A percentile compares a stretch with the other conserved stretches of the same genome.
phyloP scores from a whole-genome alignment of 2,329 filamentous ascomycete genomes.

The Diatrype stigma region DNA sequence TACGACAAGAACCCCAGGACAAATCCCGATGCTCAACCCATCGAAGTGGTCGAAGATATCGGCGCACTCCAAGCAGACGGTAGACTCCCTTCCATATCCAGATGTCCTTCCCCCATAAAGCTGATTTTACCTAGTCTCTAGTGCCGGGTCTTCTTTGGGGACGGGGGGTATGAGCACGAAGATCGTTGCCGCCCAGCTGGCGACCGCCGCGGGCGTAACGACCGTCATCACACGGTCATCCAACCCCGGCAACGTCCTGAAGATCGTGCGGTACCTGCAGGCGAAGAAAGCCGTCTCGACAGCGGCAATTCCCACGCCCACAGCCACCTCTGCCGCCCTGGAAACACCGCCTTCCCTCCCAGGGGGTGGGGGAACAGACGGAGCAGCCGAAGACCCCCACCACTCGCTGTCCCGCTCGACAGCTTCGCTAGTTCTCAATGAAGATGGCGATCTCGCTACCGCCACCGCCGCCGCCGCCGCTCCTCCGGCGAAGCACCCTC shows the following conservation, averaged over 20 bases:
- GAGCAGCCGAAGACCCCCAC: conserved; percentile 15
- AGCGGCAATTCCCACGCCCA: conserved; percentile 15
- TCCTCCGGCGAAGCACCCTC: conserved; percentile 3
- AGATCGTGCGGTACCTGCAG: conserved; percentile 81
- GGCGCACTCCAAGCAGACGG: conserved; percentile 75
- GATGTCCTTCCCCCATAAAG: not conserved
- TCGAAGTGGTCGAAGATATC: conserved; percentile 91
- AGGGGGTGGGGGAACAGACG: conserved; percentile 7
- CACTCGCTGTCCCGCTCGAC: conserved; percentile 35
- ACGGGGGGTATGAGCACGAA: conserved; percentile 98
- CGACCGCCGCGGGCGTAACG: conserved; percentile 90
- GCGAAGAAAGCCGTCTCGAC: conserved; percentile 47
- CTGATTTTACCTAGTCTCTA: conserved; percentile 60
- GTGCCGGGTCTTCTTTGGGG: conserved; percentile 80
- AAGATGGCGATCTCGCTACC: not conserved
- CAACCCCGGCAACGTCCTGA: conserved; percentile 86
- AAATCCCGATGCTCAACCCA: conserved; percentile 79
- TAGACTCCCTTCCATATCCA: conserved; percentile 25
- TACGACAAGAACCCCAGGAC: conserved; percentile 94
- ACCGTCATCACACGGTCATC: conserved; percentile 93
- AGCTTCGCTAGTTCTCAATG: conserved; percentile 36
- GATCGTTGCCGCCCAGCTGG: conserved; percentile 86
- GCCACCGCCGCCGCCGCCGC: not conserved
- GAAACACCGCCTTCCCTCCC: conserved; percentile 12
- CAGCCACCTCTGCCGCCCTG: conserved; percentile 11